These are phyloP conservation scores for Aspergillus sclerotioniger DNA, from an alignment of 495 filamentous ascomycete genomes.

Conservation along the genomic window DNA sequence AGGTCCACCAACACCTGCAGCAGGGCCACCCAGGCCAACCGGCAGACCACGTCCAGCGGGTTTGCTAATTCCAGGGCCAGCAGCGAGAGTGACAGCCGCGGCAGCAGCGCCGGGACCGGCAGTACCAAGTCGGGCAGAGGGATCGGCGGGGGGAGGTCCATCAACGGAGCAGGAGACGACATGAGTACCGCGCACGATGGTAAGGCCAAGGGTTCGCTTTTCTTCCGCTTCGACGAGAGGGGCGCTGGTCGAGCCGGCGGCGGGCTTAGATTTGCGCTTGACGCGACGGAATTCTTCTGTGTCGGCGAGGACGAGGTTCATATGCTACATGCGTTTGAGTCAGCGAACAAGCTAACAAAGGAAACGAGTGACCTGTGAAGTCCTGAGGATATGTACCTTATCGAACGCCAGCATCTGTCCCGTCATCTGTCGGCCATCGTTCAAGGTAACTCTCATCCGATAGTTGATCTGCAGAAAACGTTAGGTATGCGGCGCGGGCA, in stretches of 20 bases:
- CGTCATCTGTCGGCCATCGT: conserved; percentile 93
- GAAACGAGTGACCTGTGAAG: not conserved
- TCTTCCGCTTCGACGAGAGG: conserved; percentile 85
- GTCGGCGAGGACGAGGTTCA: conserved; percentile 98
- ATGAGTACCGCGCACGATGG: conserved; percentile 89
- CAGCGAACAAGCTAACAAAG: conserved; percentile 10
- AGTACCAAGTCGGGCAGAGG: conserved; percentile 82
- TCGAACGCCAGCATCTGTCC: conserved; percentile 98
- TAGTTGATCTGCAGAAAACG: conserved; percentile 80
- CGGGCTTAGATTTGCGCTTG: conserved; percentile 82
- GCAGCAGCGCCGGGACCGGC: conserved; percentile 64
- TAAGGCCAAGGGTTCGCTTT: conserved; percentile 92
- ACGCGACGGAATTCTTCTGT: conserved; percentile 98
- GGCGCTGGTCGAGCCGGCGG: conserved; percentile 53
- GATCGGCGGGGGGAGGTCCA: conserved; percentile 93
- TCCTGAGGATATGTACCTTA: conserved; percentile 58
- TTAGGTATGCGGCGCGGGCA: conserved; percentile 25
- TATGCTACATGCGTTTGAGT: conserved; percentile 62
- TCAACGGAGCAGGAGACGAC: conserved; percentile 95
- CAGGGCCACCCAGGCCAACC: conserved; percentile 82
- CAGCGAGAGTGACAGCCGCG: conserved; percentile 62
- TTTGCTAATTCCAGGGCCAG: conserved; percentile 87
- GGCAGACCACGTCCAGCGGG: conserved; percentile 91
- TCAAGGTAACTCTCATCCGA: conserved; percentile 94
- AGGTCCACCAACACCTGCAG: conserved; percentile 81